phyloP scores from a whole-genome alignment of 1,284 basidiomycete genomes.

The Cerrena zonata region DNA sequence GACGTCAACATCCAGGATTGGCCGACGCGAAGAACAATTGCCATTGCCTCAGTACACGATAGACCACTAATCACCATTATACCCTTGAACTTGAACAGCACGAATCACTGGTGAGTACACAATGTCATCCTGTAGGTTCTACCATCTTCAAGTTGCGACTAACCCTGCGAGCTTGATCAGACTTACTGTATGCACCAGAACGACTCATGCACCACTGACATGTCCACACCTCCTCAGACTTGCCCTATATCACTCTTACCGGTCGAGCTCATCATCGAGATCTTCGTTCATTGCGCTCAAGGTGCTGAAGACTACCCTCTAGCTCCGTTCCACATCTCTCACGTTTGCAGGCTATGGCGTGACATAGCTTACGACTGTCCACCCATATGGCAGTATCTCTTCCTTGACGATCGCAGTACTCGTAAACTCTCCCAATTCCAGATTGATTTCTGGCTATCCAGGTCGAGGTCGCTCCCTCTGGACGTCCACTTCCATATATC shows the following conservation, averaged over 20 bases:
- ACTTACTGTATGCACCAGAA: too few species aligned
- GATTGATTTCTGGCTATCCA: constrained; percentile 47
- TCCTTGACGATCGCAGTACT: constrained; percentile 37
- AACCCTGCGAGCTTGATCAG: too few species aligned
- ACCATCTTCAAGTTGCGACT: too few species aligned
- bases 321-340: constrained; percentile 41
- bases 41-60: too few species aligned
- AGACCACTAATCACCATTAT: too few species aligned
- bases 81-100: too few species aligned
- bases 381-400: constrained; percentile 53
- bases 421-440: constrained; percentile 35
- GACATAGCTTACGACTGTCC: constrained; percentile 46
- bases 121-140: too few species aligned
- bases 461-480: constrained; percentile 48
- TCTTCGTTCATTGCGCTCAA: constrained; percentile 44
- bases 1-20: too few species aligned
- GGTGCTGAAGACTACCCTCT: constrained; percentile 34
- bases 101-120: too few species aligned
- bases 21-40: too few species aligned
- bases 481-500: constrained; percentile 47
- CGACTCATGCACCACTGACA: too few species aligned
- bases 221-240: not conserved
- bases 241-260: constrained; percentile 38
- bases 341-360: constrained; percentile 42
- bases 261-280: constrained; percentile 56